A percentile compares a stretch with the other conserved stretches of the same genome.
Conservation (phyloP, 495 filamentous ascomycete genomes). For the Neurospora sp. region DNA sequence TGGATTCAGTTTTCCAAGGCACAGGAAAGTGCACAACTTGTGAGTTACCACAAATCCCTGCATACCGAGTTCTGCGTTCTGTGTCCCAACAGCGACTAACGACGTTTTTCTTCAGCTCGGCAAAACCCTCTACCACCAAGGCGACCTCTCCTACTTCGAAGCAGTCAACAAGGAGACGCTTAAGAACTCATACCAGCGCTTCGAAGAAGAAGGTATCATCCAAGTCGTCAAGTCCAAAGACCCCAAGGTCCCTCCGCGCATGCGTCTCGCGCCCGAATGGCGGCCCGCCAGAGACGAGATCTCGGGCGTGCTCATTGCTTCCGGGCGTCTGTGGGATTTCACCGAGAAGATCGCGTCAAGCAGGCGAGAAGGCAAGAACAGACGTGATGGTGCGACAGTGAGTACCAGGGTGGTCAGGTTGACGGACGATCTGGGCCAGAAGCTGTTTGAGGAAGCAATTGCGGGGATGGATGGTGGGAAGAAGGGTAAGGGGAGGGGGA, state of each 20-base stretch:
- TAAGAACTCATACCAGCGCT: constrained; percentile 81
- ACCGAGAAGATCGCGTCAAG: constrained; percentile 76
- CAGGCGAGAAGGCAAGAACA: constrained; percentile 86
- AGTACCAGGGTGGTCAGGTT: constrained; percentile 69
- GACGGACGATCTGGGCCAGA: constrained; percentile 48
- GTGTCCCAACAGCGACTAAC: constrained; percentile 3
- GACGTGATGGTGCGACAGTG: constrained; percentile 84
- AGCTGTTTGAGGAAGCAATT: constrained; percentile 37
- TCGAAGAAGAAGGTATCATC: constrained; percentile 85
- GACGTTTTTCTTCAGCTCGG: constrained; percentile 57
- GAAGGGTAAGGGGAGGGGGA: constrained; percentile 7
- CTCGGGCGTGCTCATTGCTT: constrained; percentile 51
- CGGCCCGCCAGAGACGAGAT: constrained; percentile 52
- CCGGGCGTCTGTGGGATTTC: constrained; percentile 80
- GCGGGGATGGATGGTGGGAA: not conserved
- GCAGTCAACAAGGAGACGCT: constrained; percentile 96
- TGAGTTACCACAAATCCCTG: no score
- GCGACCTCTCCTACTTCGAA: constrained; percentile 92
- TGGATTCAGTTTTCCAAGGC: constrained; percentile 73
- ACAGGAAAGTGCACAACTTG: constrained; percentile 75
- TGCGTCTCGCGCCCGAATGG: constrained; percentile 72
- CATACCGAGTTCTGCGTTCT: no score
- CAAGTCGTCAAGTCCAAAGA: constrained; percentile 57
- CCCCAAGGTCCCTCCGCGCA: constrained; percentile 41
- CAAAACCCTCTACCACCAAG: constrained; percentile 96